These are phyloP conservation scores for Aureobasidium pullulans DNA, from an alignment of 2,329 filamentous ascomycete species.

Conservation along the genomic window DNA sequence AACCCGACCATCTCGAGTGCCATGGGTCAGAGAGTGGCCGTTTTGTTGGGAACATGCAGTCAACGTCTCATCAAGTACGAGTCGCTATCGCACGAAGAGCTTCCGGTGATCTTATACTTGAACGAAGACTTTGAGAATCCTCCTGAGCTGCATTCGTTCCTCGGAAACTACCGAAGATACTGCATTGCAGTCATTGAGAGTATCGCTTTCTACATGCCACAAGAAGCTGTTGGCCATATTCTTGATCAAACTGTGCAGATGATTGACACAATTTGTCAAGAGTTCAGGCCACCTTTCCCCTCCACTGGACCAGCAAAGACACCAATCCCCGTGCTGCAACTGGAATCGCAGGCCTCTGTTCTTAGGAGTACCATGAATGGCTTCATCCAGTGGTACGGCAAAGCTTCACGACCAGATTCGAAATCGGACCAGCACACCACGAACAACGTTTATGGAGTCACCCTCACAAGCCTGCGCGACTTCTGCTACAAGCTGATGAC, in stretches of 20 bases:
- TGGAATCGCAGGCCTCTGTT: constrained; percentile 60
- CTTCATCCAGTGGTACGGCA: constrained; percentile 12
- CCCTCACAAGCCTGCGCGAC: constrained; percentile 1
- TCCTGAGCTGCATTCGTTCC: constrained; percentile 87
- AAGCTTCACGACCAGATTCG: constrained; percentile 8
- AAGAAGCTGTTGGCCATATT: constrained; percentile 82
- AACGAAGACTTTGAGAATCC: constrained; percentile 92
- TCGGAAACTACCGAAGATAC: constrained; percentile 91
- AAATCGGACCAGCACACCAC: constrained; percentile 5
- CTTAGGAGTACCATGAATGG: constrained; percentile 14
- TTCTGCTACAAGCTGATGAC: constrained; percentile 15
- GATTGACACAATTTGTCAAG: constrained; percentile 47
- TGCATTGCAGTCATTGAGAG: constrained; percentile 80
- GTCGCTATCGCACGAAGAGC: constrained; percentile 70
- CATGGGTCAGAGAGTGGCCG: constrained; percentile 57
- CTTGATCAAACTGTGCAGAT: constrained; percentile 69
- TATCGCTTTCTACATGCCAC: constrained; percentile 72
- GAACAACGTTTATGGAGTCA: constrained; percentile 7
- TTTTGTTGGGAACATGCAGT: constrained; percentile 75
- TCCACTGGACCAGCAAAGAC: constrained; percentile 50
- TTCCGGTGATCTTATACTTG: constrained; percentile 73
- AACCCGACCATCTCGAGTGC: constrained; percentile 59
- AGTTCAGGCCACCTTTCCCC: constrained; percentile 7
- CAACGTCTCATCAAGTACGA: constrained; percentile 82
- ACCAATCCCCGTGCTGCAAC: constrained; percentile 64